A percentile compares a stretch with the other conserved stretches of the same genome.
phyloP scores from a whole-genome alignment of 176 grass and related monocot species.

The Eragrostis curvula region DNA sequence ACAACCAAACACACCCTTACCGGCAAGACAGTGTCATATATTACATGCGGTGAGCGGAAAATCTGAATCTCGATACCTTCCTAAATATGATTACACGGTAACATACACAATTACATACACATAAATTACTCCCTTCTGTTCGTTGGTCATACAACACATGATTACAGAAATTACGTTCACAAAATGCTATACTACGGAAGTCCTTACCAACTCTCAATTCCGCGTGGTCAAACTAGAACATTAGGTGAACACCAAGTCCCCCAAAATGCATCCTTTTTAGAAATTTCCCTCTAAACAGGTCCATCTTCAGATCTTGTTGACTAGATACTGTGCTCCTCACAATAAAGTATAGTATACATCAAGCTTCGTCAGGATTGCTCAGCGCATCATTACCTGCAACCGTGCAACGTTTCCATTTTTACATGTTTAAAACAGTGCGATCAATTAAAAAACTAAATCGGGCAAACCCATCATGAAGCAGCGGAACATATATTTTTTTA shows the following conservation, averaged over 20 bases:
- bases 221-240: conserved; percentile 27
- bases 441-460: neutral
- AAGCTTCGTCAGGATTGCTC: conserved; percentile 42
- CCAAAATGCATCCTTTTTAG: neutral
- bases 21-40: neutral
- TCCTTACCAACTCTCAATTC: conserved; percentile 38
- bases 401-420: conserved; percentile 54
- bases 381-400: conserved; percentile 48
- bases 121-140: conserved; percentile 26
- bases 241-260: neutral
- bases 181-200: conserved; percentile 18
- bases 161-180: conserved; percentile 44
- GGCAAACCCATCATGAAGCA: neutral
- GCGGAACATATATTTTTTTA: neutral
- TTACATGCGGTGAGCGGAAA: neutral
- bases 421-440: conserved; percentile 33
- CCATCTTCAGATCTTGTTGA: conserved; percentile 28
- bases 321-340: conserved; percentile 14
- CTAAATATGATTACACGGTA: conserved; percentile 39
- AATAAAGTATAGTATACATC: conserved; percentile 44
- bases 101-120: conserved; percentile 35
- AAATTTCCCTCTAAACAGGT: conserved; percentile 5
- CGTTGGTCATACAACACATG: conserved; percentile 36
- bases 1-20: too few species aligned
- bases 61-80: conserved; percentile 1